Percentiles rank a stretch among this genome's conserved stretches.
These are phyloP conservation scores for Phytophthora pini DNA, from an alignment of 352 stramenopile species.

Conservation along the genomic window DNA sequence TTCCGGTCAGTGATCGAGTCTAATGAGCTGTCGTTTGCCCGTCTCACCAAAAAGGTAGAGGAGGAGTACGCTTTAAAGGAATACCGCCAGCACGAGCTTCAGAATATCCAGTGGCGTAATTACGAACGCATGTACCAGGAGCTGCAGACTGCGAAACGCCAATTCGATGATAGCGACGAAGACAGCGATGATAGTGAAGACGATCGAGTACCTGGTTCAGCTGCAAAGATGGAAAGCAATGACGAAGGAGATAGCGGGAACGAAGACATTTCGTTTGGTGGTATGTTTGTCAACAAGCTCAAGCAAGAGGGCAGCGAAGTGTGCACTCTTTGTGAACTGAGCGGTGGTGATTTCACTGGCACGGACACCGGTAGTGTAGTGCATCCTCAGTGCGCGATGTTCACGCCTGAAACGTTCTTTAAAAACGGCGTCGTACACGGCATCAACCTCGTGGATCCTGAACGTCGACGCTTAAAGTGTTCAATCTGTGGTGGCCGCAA, in stretches of 20 bases:
- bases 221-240: slow-evolving; percentile 18
- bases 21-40: slow-evolving; percentile 49
- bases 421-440: slow-evolving; percentile 71
- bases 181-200: slow-evolving; percentile 21
- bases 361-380: slow-evolving; percentile 67
- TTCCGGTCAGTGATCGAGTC: slow-evolving; percentile 50
- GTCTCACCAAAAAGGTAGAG: slow-evolving; percentile 46
- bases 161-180: slow-evolving; percentile 66
- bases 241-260: slow-evolving; percentile 46
- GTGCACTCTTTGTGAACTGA: slow-evolving; percentile 78
- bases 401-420: slow-evolving; percentile 87
- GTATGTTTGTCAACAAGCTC: slow-evolving; percentile 81
- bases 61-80: slow-evolving; percentile 56
- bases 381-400: slow-evolving; percentile 84
- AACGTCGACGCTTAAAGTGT: slow-evolving; percentile 60
- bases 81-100: slow-evolving; percentile 53
- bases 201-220: slow-evolving; percentile 9
- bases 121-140: slow-evolving; percentile 81
- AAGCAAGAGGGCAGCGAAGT: slow-evolving; percentile 75
- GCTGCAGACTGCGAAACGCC: slow-evolving; percentile 40
- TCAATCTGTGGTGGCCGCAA: slow-evolving; percentile 66
- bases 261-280: slow-evolving; percentile 68
- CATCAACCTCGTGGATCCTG: slow-evolving; percentile 57
- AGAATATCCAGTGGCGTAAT: slow-evolving; percentile 61
- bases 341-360: slow-evolving; percentile 77